A percentile compares a stretch with the other conserved stretches of the same genome.
Conservation (phyloP, 495 filamentous ascomycete species). For the Immersiella caudata region DNA sequence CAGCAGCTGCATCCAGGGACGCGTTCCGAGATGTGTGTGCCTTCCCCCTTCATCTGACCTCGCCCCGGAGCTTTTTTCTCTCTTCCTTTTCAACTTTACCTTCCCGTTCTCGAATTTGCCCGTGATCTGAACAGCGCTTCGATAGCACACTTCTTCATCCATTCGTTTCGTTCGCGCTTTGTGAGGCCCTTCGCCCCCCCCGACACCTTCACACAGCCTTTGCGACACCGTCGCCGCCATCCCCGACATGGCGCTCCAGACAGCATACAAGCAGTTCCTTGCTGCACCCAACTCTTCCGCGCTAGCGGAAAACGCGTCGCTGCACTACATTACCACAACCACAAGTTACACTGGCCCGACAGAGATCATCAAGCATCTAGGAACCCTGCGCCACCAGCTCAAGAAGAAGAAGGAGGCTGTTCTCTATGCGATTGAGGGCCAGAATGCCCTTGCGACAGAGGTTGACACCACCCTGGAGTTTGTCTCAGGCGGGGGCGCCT, state of each 20-base stretch:
- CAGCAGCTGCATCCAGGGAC: constrained; percentile 25
- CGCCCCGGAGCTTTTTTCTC: constrained; percentile 22
- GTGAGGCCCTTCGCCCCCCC: background rate
- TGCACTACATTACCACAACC: constrained; percentile 92
- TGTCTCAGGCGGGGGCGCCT: constrained; percentile 75
- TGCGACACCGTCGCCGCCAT: background rate
- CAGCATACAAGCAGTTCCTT: constrained; percentile 77
- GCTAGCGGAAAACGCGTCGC: constrained; percentile 69
- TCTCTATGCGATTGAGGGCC: constrained; percentile 70
- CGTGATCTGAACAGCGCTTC: background rate
- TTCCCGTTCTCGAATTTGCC: constrained; percentile 4
- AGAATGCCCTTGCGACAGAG: constrained; percentile 71
- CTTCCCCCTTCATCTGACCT: constrained; percentile 18
- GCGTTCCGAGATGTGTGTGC: constrained; percentile 15
- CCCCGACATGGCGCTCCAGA: constrained; percentile 36
- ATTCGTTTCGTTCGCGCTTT: background rate
- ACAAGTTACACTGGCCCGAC: constrained; percentile 68
- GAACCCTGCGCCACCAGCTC: constrained; percentile 63
- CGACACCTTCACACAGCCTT: constrained; percentile 1
- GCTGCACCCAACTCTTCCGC: constrained; percentile 64
- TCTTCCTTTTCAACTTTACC: constrained; percentile 1
- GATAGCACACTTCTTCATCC: background rate
- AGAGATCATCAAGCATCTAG: constrained; percentile 78
- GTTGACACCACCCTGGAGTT: constrained; percentile 86
- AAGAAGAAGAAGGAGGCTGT: constrained; percentile 80